These are phyloP conservation scores for Brasilioporus rufonigricans DNA, from an alignment of 768 basidiomycete genomes.

Conservation along the genomic window DNA sequence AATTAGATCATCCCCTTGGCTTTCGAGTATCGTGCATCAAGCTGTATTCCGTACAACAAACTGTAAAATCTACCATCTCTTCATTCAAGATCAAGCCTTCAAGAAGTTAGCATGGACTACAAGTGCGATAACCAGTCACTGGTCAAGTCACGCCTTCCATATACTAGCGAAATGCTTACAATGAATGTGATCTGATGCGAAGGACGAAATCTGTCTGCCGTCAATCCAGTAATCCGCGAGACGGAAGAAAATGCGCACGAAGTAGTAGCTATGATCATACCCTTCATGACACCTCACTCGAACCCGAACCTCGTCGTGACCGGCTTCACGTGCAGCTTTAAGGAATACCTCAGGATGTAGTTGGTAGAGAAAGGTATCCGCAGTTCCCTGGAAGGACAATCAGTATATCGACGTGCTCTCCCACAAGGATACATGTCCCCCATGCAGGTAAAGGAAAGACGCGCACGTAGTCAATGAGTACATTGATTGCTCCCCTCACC, in stretches of 20 bases:
- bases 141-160: constrained; percentile 8
- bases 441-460: background rate
- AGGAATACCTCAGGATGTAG: constrained; percentile 89
- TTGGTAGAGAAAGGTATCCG: constrained; percentile 83
- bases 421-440: background rate
- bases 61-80: background rate
- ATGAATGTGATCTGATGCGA: constrained; percentile 84
- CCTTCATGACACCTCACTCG: constrained; percentile 76
- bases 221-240: background rate
- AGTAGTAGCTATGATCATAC: constrained; percentile 91
- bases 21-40: constrained; percentile 1
- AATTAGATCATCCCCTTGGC: background rate
- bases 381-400: constrained; percentile 55
- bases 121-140: constrained; percentile 10
- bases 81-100: constrained; percentile 49
- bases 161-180: constrained; percentile 48
- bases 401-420: background rate
- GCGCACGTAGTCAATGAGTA: constrained; percentile 84
- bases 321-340: constrained; percentile 69
- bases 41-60: constrained; percentile 6
- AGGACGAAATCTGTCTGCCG: constrained; percentile 73
- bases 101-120: constrained; percentile 87
- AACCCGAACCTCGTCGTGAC: constrained; percentile 73
- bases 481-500: constrained; percentile 61
- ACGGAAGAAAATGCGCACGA: constrained; percentile 44